Conservation (phyloP, 768 basidiomycete species). For the Leccinum boreale region DNA sequence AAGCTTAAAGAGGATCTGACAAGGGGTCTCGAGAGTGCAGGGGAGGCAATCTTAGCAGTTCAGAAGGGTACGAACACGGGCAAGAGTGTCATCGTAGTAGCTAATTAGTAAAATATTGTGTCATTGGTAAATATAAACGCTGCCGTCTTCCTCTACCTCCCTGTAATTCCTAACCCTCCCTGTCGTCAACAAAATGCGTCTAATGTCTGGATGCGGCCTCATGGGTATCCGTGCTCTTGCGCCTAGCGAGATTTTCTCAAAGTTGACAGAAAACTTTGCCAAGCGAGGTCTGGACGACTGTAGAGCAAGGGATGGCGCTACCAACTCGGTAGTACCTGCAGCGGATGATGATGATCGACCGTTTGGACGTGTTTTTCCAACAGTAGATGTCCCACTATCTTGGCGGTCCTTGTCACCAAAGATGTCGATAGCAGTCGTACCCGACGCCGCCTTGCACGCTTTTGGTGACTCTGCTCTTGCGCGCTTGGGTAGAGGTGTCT, state of each 20-base stretch:
- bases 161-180: slow-evolving; percentile 26
- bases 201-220: slow-evolving; percentile 6
- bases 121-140: slow-evolving; percentile 17
- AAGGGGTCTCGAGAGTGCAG: slow-evolving; percentile 40
- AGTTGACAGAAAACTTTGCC: slow-evolving; percentile 19
- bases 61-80: slow-evolving; percentile 35
- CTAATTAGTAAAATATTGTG: not conserved
- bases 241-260: slow-evolving; percentile 10
- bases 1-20: slow-evolving; percentile 46
- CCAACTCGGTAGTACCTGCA: not conserved
- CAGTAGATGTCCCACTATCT: not conserved
- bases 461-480: slow-evolving; percentile 2
- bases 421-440: not conserved
- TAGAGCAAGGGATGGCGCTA: not conserved
- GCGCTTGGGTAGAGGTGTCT: slow-evolving; percentile 15
- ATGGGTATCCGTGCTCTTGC: slow-evolving; percentile 7
- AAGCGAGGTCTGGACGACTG: slow-evolving; percentile 16
- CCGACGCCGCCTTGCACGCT: not conserved
- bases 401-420: not conserved
- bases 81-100: slow-evolving; percentile 20
- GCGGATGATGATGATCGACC: not conserved
- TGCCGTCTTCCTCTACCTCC: slow-evolving; percentile 19
- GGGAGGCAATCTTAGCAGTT: slow-evolving; percentile 37
- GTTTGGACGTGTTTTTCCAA: not conserved
- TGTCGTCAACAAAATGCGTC: slow-evolving; percentile 21